phyloP scores from a whole-genome alignment of 2,329 filamentous ascomycete genomes.

The Niveomyces coronatus region DNA sequence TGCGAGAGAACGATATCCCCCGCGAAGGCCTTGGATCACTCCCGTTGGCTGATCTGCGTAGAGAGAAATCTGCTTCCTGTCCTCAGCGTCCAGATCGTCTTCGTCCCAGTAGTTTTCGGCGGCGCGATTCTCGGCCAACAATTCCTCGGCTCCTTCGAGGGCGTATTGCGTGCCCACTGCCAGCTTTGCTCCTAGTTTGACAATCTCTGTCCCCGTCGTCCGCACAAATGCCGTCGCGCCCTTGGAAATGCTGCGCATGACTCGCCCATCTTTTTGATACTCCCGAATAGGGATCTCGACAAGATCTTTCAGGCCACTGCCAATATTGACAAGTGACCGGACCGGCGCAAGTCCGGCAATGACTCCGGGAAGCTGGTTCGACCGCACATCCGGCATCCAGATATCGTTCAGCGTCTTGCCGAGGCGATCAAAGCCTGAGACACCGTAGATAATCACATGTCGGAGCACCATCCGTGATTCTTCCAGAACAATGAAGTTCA shows the following conservation, averaged over 20 bases:
- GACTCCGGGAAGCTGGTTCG: constrained; percentile 80
- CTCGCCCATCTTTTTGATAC: constrained; percentile 86
- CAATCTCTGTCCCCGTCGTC: constrained; percentile 88
- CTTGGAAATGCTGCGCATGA: constrained; percentile 86
- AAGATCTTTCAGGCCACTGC: constrained; percentile 74
- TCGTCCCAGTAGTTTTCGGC: constrained; percentile 42
- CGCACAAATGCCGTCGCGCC: constrained; percentile 83
- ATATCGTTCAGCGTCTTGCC: constrained; percentile 88
- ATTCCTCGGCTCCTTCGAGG: constrained; percentile 75
- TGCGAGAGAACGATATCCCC: constrained; percentile 72
- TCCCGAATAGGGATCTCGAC: constrained; percentile 84
- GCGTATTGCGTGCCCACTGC: constrained; percentile 93
- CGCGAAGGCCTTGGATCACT: constrained; percentile 74
- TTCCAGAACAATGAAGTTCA: constrained; percentile 95
- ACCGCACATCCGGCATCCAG: constrained; percentile 89
- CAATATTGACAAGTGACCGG: constrained; percentile 84
- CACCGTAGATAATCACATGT: constrained; percentile 86
- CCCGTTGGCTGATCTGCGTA: constrained; percentile 93
- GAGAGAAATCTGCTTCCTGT: constrained; percentile 70
- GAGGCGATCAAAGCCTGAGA: constrained; percentile 81
- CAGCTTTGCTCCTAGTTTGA: constrained; percentile 86
- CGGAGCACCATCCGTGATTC: constrained; percentile 76
- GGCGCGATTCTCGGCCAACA: constrained; percentile 45
- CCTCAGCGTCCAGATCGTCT: constrained; percentile 54
- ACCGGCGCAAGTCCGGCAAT: constrained; percentile 83